Percentiles rank a stretch among this genome's conserved stretches.
Evolutionary conservation across 2,329 filamentous ascomycete species (phyloP).

Genomic region (Sporothrix euskadiensis): DNA sequence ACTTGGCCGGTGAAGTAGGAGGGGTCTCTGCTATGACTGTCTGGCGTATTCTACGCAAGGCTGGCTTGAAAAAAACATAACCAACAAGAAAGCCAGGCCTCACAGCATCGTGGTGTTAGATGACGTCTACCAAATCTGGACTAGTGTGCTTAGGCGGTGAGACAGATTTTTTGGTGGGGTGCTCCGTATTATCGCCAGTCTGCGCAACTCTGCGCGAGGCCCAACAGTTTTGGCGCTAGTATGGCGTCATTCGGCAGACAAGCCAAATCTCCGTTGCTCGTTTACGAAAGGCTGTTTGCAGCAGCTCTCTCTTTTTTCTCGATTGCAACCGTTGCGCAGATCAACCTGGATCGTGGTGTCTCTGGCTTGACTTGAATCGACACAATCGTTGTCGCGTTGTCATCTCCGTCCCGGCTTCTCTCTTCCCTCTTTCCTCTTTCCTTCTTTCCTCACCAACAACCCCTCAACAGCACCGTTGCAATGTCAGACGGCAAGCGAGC

Average conservation of each 20-base stretch:
- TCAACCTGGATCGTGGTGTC: neutral
- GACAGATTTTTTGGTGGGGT: no score
- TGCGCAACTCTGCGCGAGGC: neutral
- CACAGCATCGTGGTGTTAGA: no score
- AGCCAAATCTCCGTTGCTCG: neutral
- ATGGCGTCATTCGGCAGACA: constrained; percentile 29
- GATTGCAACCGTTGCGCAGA: neutral
- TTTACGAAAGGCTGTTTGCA: neutral
- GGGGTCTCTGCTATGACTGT: no score
- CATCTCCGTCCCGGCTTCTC: neutral
- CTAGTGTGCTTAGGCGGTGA: no score
- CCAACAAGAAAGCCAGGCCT: no score
- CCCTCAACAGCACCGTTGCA: neutral
- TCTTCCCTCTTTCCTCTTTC: neutral
- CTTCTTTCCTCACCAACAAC: neutral
- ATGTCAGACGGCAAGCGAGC: constrained; percentile 41
- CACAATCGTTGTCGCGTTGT: neutral
- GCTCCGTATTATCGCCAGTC: neutral
- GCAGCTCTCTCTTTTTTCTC: neutral
- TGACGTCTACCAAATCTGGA: no score
- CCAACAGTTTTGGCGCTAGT: constrained; percentile 20
- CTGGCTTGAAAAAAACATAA: no score
- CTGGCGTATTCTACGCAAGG: no score
- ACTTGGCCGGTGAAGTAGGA: no score
- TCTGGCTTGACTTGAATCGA: neutral